Percentiles rank a stretch among this genome's conserved stretches.
Evolutionary conservation across 495 filamentous ascomycete species (phyloP).

Genomic region (Xylaria sp.): DNA sequence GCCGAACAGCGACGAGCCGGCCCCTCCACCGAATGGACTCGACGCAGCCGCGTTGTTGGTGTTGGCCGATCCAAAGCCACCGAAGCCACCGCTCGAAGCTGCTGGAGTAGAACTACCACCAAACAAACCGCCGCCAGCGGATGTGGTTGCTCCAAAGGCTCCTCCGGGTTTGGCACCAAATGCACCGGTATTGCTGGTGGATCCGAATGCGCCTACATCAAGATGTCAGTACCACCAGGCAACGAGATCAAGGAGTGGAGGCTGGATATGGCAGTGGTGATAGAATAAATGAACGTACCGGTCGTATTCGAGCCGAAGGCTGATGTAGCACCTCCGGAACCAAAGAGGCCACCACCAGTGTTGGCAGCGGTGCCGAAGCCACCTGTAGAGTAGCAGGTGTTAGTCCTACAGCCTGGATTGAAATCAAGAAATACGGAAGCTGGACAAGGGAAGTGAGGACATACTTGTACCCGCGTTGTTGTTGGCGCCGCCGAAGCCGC

Average conservation of each 20-base stretch:
- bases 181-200: slow-evolving; percentile 51
- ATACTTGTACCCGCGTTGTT: slow-evolving; percentile 40
- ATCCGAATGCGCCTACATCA: slow-evolving; percentile 41
- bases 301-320: slow-evolving; percentile 59
- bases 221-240: slow-evolving; percentile 30
- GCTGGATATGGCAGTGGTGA: background rate
- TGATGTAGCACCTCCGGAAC: slow-evolving; percentile 30
- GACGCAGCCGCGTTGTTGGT: slow-evolving; percentile 50
- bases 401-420: slow-evolving; percentile 33
- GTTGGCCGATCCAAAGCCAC: slow-evolving; percentile 58
- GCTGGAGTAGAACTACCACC: slow-evolving; percentile 40
- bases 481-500: slow-evolving; percentile 50
- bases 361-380: slow-evolving; percentile 34
- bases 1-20: slow-evolving; percentile 48
- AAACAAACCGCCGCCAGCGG: slow-evolving; percentile 38
- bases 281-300: slow-evolving; percentile 35
- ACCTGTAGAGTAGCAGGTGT: slow-evolving; percentile 32
- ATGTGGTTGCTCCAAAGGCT: slow-evolving; percentile 37
- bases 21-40: slow-evolving; percentile 54
- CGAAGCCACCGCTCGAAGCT: slow-evolving; percentile 36
- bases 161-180: slow-evolving; percentile 51
- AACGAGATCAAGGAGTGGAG: background rate
- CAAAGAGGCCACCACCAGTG: slow-evolving; percentile 30
- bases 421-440: slow-evolving; percentile 2
- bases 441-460: slow-evolving; percentile 29